Evolutionary conservation across 1,284 basidiomycete species (phyloP), one percentile per base, ranked within the genome.

Genomic region (Trichosporon asahii): DNA sequence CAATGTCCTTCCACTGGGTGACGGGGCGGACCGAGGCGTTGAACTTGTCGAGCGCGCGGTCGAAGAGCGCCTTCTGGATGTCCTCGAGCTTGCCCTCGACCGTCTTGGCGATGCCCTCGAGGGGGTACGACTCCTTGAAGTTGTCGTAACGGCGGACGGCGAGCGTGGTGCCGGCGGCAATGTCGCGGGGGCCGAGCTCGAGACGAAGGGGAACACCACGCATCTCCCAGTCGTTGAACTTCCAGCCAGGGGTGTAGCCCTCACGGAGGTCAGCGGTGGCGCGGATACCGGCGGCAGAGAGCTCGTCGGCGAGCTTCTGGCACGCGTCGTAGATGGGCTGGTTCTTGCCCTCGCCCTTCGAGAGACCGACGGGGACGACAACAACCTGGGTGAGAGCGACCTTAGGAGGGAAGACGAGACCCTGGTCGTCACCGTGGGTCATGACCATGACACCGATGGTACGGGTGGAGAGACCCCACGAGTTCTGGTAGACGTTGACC

Each of bases 181-280:
- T 86, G 84, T 99, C 96, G 75, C 92, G 90, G 67, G 96, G 96
- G 12, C 96, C 97, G 75, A 99, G 90, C 85, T 99, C 97, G 75
- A 99, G 90, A 75, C 96, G 93, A 70, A 99, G 87, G 25, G 96
- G 97, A 35, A 98, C 94, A 83, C 97, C 97, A 88, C 95, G 94
- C 85, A 97, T 91, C 86, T 99, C 97, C 95, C 96, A 98, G 81
- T 98, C 94, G 83, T 98, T 98, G 86, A 98, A 99, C 86, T 99
- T 99, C 87, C 91, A 99, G 60, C 96, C 96, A 15, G 96, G 96
- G 64, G 94, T 98, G 85, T 99, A 97, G 29, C 92, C 94, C 21
- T 98, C 96, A 68, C 96, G 87, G 75, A 95, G 85, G 85, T 99
- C 97, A 0, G 93, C 93, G 84, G 91, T 94, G 61, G 93, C 93